A percentile compares a stretch with the other conserved stretches of the same genome.
Evolutionary conservation across 2,329 filamentous ascomycete species (phyloP).

Genomic region (Plenodomus lindquistii): DNA sequence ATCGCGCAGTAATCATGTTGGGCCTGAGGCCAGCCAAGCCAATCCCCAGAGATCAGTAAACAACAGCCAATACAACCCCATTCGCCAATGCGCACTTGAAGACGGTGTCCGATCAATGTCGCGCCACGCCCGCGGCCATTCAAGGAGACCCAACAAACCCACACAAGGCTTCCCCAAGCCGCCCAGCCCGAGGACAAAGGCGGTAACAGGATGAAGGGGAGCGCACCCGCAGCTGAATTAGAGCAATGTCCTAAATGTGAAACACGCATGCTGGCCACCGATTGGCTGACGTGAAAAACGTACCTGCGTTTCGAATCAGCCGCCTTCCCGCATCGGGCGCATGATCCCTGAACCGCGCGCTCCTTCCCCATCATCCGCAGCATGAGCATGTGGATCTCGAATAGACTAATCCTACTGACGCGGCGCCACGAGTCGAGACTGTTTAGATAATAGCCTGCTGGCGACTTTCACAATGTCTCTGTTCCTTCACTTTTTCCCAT

Average conservation of each 20-base stretch:
- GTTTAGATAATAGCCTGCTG: slow-evolving; percentile 9
- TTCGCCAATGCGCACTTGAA: too few species aligned
- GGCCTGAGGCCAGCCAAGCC: too few species aligned
- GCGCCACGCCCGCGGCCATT: too few species aligned
- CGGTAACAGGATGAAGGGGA: slow-evolving; percentile 7
- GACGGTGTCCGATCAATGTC: too few species aligned
- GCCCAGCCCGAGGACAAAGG: slow-evolving; percentile 3
- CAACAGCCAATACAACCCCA: too few species aligned
- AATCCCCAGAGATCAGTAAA: too few species aligned
- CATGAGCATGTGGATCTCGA: background rate
- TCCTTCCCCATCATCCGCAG: slow-evolving; percentile 12
- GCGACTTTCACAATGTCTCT: slow-evolving; percentile 19
- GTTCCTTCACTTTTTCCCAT: background rate
- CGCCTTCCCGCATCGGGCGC: slow-evolving; percentile 9
- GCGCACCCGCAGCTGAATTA: background rate
- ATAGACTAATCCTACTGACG: slow-evolving; percentile 1
- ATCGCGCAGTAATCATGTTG: too few species aligned
- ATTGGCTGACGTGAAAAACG: slow-evolving; percentile 19
- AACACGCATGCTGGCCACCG: slow-evolving; percentile 14
- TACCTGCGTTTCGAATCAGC: slow-evolving; percentile 31
- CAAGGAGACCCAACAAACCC: background rate
- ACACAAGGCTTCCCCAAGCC: slow-evolving; percentile 5
- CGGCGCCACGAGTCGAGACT: slow-evolving; percentile 6
- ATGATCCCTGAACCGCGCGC: slow-evolving; percentile 18
- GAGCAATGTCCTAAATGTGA: slow-evolving; percentile 6